Evolutionary conservation across 1,284 basidiomycete genomes (phyloP), one percentile per base, ranked within the genome.

Genomic region (Cerrena zonata): DNA sequence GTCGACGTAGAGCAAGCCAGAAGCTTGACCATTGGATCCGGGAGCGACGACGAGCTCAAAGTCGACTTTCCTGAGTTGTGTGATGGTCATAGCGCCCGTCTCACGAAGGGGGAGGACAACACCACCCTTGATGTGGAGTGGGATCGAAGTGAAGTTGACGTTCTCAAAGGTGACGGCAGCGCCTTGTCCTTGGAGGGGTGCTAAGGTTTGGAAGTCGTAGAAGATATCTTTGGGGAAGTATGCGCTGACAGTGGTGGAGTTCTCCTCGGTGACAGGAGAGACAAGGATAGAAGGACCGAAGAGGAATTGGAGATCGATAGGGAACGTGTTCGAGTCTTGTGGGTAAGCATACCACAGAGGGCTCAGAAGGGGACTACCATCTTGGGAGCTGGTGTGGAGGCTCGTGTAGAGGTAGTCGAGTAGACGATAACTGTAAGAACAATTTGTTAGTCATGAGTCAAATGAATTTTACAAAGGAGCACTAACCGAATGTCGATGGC

Each of bases 401-500:
- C 80, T 74, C 3, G 85, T 86, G 67, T 86, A 87, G 53, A 86
- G 65, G 69, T 88, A 88, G 63, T 87, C 84, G 51, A 88, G 59
- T 3, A 88, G 70, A 49, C 81, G 79, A 59, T 86, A 85, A 19
- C 81, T 82, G 47, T 3, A 18, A 23, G 24, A 15, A n/a, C 13
- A 19, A 13, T 42, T 19, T 18, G 12, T 18, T 23, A 38, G 22
- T 26, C 19, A 2, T 13, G 30, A 10, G 23, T 21, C 19, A 23
- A 15, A 36, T 7, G 18, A 26, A 7, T 50, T 62, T 13, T 48
- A n/a, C n/a, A n/a, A n/a, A n/a, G n/a, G n/a, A n/a, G n/a, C n/a
- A n/a, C n/a, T n/a, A n/a, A 80, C 77, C 83, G 73, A 41, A 80
- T 82, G 56, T 79, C 73, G 45, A 86, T 65, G 0, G 74, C 83